Base-by-base conservation (phyloP, 2,329 filamentous ascomycete species). In the Neofusicoccum cordaticola region DNA sequence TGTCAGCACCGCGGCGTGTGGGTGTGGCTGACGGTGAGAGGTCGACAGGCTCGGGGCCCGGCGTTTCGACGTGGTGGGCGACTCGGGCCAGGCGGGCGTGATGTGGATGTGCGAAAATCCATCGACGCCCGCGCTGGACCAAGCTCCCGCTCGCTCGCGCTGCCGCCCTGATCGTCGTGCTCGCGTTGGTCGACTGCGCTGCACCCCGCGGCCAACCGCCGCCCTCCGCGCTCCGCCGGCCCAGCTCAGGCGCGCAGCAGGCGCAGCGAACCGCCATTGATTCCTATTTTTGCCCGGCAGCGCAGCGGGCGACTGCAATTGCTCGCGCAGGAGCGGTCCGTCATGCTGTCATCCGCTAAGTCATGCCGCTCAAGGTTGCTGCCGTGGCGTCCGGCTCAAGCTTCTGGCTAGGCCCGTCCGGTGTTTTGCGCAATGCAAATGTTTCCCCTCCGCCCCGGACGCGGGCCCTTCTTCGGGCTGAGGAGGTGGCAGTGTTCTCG, bases 401-500 rank as follows among this genome's bases (percentile, higher is more conserved):
- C 61, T 63, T 44, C 22, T 45, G 22, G 50, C 50, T 63, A 47
- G 31, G 48, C 61, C 51, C 61, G 44, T 39, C 50, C 41, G 51
- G 41, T 45, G 50, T 47, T 39, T 53, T 63, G 34, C 48, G 61
- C 48, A 44, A 52, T 56, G 48, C 41, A 15, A 53, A 63, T 44
- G 61, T 47, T 47, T 44, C 41, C 41, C 19, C 34, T 37, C 61
- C 6, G 19, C 61, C 51, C 48, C 39, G 50, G 39, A 44, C 50
- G 42, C 61, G 11, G 41, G 35, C 47, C 42, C 56, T 47, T 42
- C 15, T 37, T 47, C 7, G 50, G 48, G 48, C 39, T 63, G 51
- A 44, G 41, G 42, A 42, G 51, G 62, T 64, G 62, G 62, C 62
- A 64, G 51, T 64, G 62, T 50, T 41, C 34, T 64, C 52, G 51